Base-by-base conservation (phyloP, 352 stramenopile species). In the Blastocystis sp. region DNA sequence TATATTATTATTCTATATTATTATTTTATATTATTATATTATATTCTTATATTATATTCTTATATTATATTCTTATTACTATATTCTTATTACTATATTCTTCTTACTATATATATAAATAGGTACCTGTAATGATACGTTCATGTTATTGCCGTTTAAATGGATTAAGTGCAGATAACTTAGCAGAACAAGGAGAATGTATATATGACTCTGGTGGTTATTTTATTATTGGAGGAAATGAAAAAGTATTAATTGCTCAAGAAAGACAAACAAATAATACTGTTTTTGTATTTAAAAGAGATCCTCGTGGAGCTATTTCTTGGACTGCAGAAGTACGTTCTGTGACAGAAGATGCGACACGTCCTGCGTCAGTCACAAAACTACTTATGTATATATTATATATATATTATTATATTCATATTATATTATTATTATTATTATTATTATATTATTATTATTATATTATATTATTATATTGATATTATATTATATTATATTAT, bases 161-260 rank as follows among this genome's bases (percentile, higher is more conserved):
- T n/a, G 73, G 83, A 65, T 85, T 86, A 71, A 84, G 75, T 3
- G 83, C 93, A 68, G 84, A 88, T 70, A 80, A 91, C 64, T 72
- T 92, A 2, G 88, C 81, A 19, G 80, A 93, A 43, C 70, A 93
- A 28, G 86, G 86, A 65, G 93, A 99, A 75, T 99, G 93, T 69
- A 92, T 96, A 47, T 98, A 95, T 72, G 93, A 99, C 75, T 90
- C 97, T 73, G 92, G 92, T 30, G 93, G 93, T 18, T 99, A 99
- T 74, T 99, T 99, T 74, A 86, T 99, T 39, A 93, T 94, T 67
- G 94, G 94, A 70, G 86, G 86, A 41, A 87, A 78, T 35, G 85
- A 94, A 65, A 93, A 93, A 71, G 91, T 98, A 52, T 82, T 99
- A 37, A 94, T 99, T 67, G 90, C 91, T 0, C 91, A 98, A 68